Evolutionary conservation across 192 early-diverging fungal species (phyloP).

Genomic region (Oehlia diaphana): DNA sequence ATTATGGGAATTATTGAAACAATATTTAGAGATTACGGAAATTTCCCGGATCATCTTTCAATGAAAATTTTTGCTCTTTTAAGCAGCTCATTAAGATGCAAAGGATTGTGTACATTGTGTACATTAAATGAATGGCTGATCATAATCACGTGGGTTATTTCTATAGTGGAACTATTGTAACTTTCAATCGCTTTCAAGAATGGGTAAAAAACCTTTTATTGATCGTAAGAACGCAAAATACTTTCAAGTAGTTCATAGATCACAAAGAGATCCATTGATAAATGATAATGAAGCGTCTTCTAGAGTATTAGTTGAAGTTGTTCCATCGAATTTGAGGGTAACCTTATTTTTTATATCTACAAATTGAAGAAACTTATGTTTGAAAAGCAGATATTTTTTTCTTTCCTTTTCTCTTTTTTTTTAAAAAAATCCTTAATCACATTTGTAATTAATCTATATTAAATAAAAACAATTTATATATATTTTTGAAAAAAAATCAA

Average conservation of each 20-base stretch:
- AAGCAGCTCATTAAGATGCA: too few species aligned
- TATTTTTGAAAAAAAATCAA: too few species aligned
- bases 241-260: slow-evolving; percentile 93
- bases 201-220: slow-evolving; percentile 82
- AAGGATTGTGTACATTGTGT: too few species aligned
- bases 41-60: too few species aligned
- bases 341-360: slow-evolving; percentile 30
- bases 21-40: too few species aligned
- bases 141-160: too few species aligned
- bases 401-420: neutral
- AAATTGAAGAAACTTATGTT: neutral
- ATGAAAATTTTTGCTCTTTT: too few species aligned
- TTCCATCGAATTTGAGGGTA: slow-evolving; percentile 63
- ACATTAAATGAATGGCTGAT: too few species aligned
- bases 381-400: neutral
- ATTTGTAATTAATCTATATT: too few species aligned
- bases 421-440: neutral
- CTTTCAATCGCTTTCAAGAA: slow-evolving; percentile 18
- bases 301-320: slow-evolving; percentile 78
- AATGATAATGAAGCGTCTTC: slow-evolving; percentile 76
- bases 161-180: too few species aligned
- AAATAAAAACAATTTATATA: too few species aligned
- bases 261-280: slow-evolving; percentile 89
- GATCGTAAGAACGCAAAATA: slow-evolving; percentile 82
- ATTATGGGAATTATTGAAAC: too few species aligned